Evolutionary conservation across 164 flowering plant genomes (phyloP).

Genomic region (Sedum album): DNA sequence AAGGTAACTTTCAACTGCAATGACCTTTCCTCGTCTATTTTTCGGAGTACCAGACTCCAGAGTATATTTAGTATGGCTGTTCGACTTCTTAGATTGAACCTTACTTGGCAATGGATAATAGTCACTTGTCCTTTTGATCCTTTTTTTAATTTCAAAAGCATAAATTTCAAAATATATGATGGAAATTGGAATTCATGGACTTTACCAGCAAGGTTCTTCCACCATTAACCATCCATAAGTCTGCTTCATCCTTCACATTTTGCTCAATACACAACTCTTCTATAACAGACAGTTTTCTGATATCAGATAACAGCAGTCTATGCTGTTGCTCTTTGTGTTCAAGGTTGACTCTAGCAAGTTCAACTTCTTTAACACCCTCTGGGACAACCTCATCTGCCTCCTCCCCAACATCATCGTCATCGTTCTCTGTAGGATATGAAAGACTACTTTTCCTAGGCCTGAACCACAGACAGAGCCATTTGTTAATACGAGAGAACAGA

Average conservation of each 20-base stretch:
- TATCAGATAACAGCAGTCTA: slow-evolving; percentile 71
- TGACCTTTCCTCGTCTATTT: background rate
- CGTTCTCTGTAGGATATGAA: slow-evolving; percentile 53
- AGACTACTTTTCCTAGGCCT: slow-evolving; percentile 95
- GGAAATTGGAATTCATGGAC: background rate
- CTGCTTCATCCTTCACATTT: slow-evolving; percentile 38
- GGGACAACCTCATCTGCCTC: slow-evolving; percentile 99
- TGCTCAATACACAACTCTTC: slow-evolving; percentile 39
- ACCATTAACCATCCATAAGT: slow-evolving; percentile 71
- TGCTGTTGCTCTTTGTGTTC: slow-evolving; percentile 71
- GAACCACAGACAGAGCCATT: slow-evolving; percentile 8
- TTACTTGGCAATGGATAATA: no score
- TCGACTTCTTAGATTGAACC: no score
- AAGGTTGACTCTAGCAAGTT: slow-evolving; percentile 77
- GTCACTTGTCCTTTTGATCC: no score
- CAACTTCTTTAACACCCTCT: slow-evolving; percentile 98
- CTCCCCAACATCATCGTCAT: slow-evolving; percentile 92
- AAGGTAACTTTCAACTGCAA: background rate
- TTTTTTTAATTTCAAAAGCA: background rate
- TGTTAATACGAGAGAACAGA: no score
- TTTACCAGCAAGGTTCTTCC: slow-evolving; percentile 70
- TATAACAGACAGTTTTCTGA: slow-evolving; percentile 48
- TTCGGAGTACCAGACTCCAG: background rate
- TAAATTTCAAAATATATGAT: slow-evolving; percentile 1
- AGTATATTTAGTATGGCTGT: background rate